Base-by-base conservation (phyloP, 2,329 filamentous ascomycete genomes). In the Aspergillus sp. region DNA sequence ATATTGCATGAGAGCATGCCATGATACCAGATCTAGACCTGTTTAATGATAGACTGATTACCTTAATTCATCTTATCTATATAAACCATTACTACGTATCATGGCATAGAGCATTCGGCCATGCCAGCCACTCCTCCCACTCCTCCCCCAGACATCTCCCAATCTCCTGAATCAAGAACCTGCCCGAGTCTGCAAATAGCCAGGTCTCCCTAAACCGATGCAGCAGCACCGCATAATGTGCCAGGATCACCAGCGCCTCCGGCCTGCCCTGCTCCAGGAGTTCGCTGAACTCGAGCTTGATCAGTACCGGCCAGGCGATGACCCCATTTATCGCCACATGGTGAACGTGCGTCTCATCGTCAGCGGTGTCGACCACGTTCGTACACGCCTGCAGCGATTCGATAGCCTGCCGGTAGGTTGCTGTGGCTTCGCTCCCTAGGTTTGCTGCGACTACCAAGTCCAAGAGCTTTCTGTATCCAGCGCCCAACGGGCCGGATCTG, bases 201-300 rank as follows among this genome's bases (percentile, higher is more conserved):
- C 76, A 77, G 35, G 64, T 68, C 11, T 71, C 62, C 15, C 64
- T 63, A 19, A 65, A 67, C 9, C 61, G 56, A 55, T 77, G 72
- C 14, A 78, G 48, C 2, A 76, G 9, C 1, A 72, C 66, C 6
- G 67, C 72, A 56, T 70, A 77, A 58, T 77, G 69, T 3, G 73
- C 73, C 7, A 76, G 64, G 12, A 77, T 67, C 9, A 73, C 64
- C 1, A 77, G 59, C 3, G 73, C 71, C 60, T 76, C 73, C 0
- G 74, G 71, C 12, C 65, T 60, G 27, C 68, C 58, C 46, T 68
- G 60, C 7, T 64, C 59, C 1, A 77, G 53, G 2, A 72, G 61
- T 2, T 67, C 60, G 8, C 68, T 57, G 43, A 69, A 76, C 2
- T 67, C 65, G 4, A 45, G 8, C 19, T 17, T 15, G 4, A 52